Percentiles rank a stretch among this genome's conserved stretches.
These are phyloP conservation scores for Xylaria sp. DNA, from an alignment of 2,329 filamentous ascomycete species.

Conservation along the genomic window DNA sequence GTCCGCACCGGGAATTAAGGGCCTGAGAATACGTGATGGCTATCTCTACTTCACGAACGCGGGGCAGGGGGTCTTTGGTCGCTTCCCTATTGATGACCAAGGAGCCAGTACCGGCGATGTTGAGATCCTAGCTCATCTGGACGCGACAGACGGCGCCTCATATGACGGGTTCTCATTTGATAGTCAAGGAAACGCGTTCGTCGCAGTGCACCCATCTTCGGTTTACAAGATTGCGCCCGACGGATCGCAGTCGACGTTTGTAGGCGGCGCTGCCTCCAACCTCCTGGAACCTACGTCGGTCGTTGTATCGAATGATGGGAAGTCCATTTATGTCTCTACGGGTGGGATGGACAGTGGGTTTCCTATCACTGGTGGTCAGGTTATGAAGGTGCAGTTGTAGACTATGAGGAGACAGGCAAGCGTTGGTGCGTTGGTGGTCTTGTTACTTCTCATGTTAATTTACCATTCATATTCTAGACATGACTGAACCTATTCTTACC, in stretches of 20 bases:
- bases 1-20: slow-evolving; percentile 19
- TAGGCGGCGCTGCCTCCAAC: slow-evolving; percentile 4
- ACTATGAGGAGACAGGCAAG: not conserved
- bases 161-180: slow-evolving; percentile 24
- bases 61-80: slow-evolving; percentile 14
- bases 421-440: not conserved
- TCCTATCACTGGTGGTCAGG: slow-evolving; percentile 14
- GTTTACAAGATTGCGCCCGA: slow-evolving; percentile 19
- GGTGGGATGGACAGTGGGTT: slow-evolving; percentile 14
- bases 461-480: not conserved
- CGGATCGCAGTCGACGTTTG: slow-evolving; percentile 17
- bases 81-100: slow-evolving; percentile 15
- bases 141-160: not conserved
- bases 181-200: slow-evolving; percentile 16
- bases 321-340: slow-evolving; percentile 20
- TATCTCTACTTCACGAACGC: slow-evolving; percentile 25
- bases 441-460: not conserved
- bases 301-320: slow-evolving; percentile 14
- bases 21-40: slow-evolving; percentile 13
- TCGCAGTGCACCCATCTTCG: slow-evolving; percentile 19
- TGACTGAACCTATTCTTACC: not conserved
- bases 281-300: slow-evolving; percentile 21
- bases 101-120: slow-evolving; percentile 15
- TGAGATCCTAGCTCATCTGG: slow-evolving; percentile 16
- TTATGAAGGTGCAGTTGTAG: slow-evolving; percentile 10